Evolutionary conservation across 441 rosid genomes (phyloP).

Genomic region (Kokia cookei): DNA sequence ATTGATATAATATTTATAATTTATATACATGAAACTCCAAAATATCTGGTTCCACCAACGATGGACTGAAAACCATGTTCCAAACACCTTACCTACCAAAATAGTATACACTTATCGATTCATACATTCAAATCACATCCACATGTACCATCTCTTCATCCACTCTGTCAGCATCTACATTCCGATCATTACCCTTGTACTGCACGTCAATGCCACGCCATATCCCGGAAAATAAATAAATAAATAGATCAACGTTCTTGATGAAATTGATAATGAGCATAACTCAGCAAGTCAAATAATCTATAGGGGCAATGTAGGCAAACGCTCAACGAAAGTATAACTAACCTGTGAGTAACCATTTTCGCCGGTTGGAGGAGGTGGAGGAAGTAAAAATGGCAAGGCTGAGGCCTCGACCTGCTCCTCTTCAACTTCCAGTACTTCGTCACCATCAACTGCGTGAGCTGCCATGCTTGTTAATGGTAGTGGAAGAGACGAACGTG

Average conservation of each 20-base stretch:
- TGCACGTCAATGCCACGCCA: constrained; percentile 16
- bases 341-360: constrained; percentile 47
- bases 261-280: neutral
- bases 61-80: neutral
- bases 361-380: constrained; percentile 35
- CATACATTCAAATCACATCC: constrained; percentile 18
- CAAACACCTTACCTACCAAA: neutral
- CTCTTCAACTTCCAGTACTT: constrained; percentile 25
- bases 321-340: neutral
- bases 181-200: constrained; percentile 39
- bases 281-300: neutral
- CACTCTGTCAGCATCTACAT: constrained; percentile 32
- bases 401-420: constrained; percentile 33
- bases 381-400: constrained; percentile 35
- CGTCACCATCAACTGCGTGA: constrained; percentile 38
- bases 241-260: neutral
- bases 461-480: constrained; percentile 78
- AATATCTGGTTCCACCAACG: neutral
- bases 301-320: neutral
- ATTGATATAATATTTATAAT: neutral
- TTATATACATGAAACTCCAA: neutral
- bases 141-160: constrained; percentile 36
- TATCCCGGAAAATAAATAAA: neutral
- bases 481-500: constrained; percentile 21
- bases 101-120: neutral